phyloP scores from a whole-genome alignment of 2,329 filamentous ascomycete species.

The Alternaria alternata region DNA sequence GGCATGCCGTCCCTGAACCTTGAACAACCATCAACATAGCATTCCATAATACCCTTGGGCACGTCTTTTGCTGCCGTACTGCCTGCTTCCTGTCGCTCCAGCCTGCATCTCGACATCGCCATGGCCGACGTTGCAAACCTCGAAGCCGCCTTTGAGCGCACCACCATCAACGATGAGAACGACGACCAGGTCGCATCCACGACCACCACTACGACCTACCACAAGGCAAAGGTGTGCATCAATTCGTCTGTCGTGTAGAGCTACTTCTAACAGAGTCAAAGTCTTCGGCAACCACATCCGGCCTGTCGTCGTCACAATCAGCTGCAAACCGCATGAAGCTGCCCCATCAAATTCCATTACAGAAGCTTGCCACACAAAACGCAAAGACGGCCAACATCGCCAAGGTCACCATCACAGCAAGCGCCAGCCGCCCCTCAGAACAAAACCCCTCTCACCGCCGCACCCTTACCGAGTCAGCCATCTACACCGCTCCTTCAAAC shows the following conservation, averaged over 20 bases:
- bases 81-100: constrained; percentile 18
- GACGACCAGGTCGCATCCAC: constrained; percentile 64
- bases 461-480: constrained; percentile 59
- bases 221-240: constrained; percentile 77
- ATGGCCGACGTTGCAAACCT: constrained; percentile 71
- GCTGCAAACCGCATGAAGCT: constrained; percentile 72
- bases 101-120: constrained; percentile 11
- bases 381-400: constrained; percentile 61
- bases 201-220: constrained; percentile 64
- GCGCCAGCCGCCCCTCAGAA: constrained; percentile 57
- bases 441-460: constrained; percentile 49
- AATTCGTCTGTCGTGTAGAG: background rate
- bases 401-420: constrained; percentile 70
- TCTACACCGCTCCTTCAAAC: constrained; percentile 46
- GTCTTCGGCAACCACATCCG: constrained; percentile 58
- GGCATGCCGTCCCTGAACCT: constrained; percentile 9
- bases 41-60: constrained; percentile 16
- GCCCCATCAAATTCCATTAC: constrained; percentile 75
- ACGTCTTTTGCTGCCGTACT: constrained; percentile 9
- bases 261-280: constrained; percentile 41
- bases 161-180: constrained; percentile 91
- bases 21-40: constrained; percentile 15
- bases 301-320: constrained; percentile 54
- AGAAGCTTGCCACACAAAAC: constrained; percentile 86
- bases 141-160: constrained; percentile 87